Evolutionary conservation across 345 rosid genomes (phyloP), one percentile per base, ranked within the genome.

Genomic region (Cardamine occulta): DNA sequence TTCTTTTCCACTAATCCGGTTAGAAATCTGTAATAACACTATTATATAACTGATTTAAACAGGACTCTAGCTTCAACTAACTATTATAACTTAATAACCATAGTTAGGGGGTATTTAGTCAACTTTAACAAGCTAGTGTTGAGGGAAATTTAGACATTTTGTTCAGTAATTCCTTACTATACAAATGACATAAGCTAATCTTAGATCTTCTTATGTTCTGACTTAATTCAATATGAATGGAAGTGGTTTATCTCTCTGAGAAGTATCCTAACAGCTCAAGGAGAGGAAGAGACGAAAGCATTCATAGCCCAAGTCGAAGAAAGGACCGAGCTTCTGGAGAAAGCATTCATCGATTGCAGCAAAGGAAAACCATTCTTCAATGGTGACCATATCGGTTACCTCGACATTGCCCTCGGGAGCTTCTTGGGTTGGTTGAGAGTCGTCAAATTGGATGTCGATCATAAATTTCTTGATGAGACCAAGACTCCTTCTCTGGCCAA

Each of bases 361-460:
- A 79, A 86, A 71, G 96, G 95, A 34, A 80, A 84, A 64, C 51
- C 77, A 9, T 93, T 88, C 80, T 93, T 93, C 56, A 90, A 91
- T 8, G 94, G 94, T 62, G 87, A 83, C 51, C 67, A 68, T 26
- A 83, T 92, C 19, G 97, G 96, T 23, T 87, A 74, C 39, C 73
- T 88, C 7, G 96, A 92, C 82, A 87, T 88, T 39, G 90, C 90
- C 1, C 66, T 92, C 0, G 97, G 97, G 0, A 34, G 83, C 69
- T 85, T 63, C 69, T 73, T 90, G 82, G 93, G 83, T 19, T 89
- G 98, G 98, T 4, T 85, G n/a, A 85, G 82, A 72, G 88, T 88
- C 1, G 32, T 53, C 0, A 87, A 86, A 85, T 73, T 68, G 48
- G 28, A 31, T 12, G n/a, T 23, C 1, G 80, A 76, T 10, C 23